Percentiles rank a stretch among this genome's conserved stretches.
phyloP scores from a whole-genome alignment of 108 stramenopile genomes.

The Mayamaea pseudoterrestris region DNA sequence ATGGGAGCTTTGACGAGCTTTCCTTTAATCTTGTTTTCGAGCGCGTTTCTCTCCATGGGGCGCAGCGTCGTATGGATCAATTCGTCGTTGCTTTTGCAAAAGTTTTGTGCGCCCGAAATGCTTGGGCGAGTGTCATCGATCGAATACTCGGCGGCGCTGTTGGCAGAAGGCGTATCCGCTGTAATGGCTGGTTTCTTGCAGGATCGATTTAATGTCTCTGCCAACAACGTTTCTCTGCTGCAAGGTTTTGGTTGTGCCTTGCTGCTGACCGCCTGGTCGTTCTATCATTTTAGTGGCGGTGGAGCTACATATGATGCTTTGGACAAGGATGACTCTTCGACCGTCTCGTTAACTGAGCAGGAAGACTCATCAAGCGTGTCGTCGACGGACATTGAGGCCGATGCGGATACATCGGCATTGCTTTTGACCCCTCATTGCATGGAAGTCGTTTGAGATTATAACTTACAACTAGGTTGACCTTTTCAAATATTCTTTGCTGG shows the following conservation, averaged over 20 bases:
- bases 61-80: slow-evolving; percentile 42
- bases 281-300: not conserved
- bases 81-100: slow-evolving; percentile 40
- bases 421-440: too few species aligned
- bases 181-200: slow-evolving; percentile 32
- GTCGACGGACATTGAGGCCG: too few species aligned
- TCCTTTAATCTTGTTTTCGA: slow-evolving; percentile 17
- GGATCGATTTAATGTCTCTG: slow-evolving; percentile 23
- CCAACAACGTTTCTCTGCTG: slow-evolving; percentile 17
- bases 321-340: too few species aligned
- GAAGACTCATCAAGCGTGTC: too few species aligned
- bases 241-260: slow-evolving; percentile 6
- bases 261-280: not conserved
- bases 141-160: slow-evolving; percentile 47
- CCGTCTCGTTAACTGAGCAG: too few species aligned
- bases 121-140: slow-evolving; percentile 48
- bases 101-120: slow-evolving; percentile 28
- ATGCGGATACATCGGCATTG: too few species aligned
- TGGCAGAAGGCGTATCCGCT: slow-evolving; percentile 40
- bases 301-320: too few species aligned
- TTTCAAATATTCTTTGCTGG: too few species aligned
- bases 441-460: too few species aligned
- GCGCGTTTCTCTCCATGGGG: slow-evolving; percentile 33
- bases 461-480: too few species aligned
- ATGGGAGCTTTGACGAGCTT: slow-evolving; percentile 24